phyloP scores from a whole-genome alignment of 2,329 filamentous ascomycete species.

The Cercospora sesami region DNA sequence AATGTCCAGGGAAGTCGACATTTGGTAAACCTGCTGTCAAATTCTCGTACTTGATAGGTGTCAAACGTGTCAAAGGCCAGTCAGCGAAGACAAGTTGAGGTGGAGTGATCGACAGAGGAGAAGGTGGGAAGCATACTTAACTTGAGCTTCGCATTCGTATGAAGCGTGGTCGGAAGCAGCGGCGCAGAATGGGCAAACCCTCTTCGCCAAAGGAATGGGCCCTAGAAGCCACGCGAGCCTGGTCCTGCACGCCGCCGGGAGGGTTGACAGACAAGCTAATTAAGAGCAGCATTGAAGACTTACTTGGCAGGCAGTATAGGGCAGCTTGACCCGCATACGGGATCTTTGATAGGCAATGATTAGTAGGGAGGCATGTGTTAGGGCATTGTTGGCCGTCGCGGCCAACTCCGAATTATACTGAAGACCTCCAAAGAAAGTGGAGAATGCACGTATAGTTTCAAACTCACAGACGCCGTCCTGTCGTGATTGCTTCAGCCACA shows the following conservation, averaged over 20 bases:
- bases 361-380: background rate
- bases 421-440: background rate
- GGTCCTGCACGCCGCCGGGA: constrained; percentile 7
- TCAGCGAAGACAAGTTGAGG: background rate
- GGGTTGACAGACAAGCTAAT: background rate
- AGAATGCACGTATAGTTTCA: background rate
- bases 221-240: constrained; percentile 7
- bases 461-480: background rate
- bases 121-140: background rate
- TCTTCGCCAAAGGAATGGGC: constrained; percentile 8
- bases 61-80: background rate
- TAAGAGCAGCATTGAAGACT: background rate
- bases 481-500: constrained; percentile 3
- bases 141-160: background rate
- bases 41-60: background rate
- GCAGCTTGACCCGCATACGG: background rate
- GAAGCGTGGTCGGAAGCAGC: background rate
- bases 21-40: constrained; percentile 5
- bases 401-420: background rate
- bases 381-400: background rate
- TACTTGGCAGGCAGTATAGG: background rate
- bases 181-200: background rate
- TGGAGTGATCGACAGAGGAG: background rate
- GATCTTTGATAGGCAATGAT: background rate
- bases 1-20: constrained; percentile 24